Base-by-base conservation (phyloP, 768 basidiomycete genomes). In the Albatrellus ellisii region DNA sequence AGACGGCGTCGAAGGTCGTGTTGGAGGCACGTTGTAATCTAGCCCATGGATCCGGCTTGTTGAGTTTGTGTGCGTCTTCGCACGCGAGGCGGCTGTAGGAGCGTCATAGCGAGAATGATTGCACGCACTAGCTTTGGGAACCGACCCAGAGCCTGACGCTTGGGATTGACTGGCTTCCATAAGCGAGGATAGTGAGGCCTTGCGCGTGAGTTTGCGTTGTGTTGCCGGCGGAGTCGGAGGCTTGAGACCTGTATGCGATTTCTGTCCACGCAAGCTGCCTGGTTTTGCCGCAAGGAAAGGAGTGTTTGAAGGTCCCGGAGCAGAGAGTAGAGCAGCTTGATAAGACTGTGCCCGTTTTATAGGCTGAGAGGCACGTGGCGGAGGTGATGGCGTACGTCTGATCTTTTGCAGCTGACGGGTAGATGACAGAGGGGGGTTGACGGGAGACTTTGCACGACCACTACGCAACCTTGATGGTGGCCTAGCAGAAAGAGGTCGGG, bases 211-310 rank as follows among this genome's bases (percentile, higher is more conserved):
- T 50, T 69, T 73, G 25, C 78, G 73, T 37, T 72, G 64, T 21
- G 70, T 69, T 18, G 72, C 56, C n/a, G 82, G 74, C 24, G 83
- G 80, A 4, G 75, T 75, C 21, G 79, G 76, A 2, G 79, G 76
- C 55, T 88, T 87, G 41, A 88, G 70, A 27, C 79, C 83, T 5
- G 81, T 76, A 55, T 85, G 82, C 2, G 85, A 87, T 54, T 88
- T 88, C 64, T 88, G 85, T 15, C 77, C 79, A 18, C 85, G 78
- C 46, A 88, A 71, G 56, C 79, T 80, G 40, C 73, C 76, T 44
- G 79, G 75, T 60, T 84, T 87, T 31, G 73, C 65, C 14, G 75
- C 61, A 46, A 81, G 69, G 59, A 82, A 74, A 8, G 75, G 69
- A 28, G 66, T 65, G 25, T 75, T 69, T 32, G 70, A 53, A 17